Evolutionary conservation across 495 filamentous ascomycete genomes (phyloP).

Genomic region (Evernia prunastri): DNA sequence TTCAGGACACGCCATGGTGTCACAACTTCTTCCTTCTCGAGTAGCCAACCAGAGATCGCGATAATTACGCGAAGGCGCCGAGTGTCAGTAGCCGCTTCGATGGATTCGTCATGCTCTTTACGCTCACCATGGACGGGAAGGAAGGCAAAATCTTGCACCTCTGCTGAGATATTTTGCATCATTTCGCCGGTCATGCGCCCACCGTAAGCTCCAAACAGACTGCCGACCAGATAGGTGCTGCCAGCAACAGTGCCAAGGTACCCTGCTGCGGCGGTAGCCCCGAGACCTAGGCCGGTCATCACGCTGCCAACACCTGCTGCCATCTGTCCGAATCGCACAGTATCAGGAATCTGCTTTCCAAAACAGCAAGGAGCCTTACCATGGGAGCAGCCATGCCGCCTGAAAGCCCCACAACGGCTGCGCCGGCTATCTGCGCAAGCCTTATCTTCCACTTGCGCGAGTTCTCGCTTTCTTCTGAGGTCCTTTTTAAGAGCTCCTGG

Average conservation of each 20-base stretch:
- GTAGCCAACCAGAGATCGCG: conserved; percentile 77
- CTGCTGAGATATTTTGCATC: conserved; percentile 80
- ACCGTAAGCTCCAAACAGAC: conserved; percentile 85
- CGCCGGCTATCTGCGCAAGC: conserved; percentile 70
- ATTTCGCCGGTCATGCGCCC: conserved; percentile 75
- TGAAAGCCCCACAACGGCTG: conserved; percentile 72
- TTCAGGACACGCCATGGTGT: conserved; percentile 72
- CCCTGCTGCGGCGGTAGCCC: conserved; percentile 67
- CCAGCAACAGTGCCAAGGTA: conserved; percentile 74
- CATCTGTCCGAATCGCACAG: conserved; percentile 30
- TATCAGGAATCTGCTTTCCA: neutral
- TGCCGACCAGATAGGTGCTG: conserved; percentile 69
- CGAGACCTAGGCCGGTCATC: conserved; percentile 74
- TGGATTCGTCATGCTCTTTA: conserved; percentile 35
- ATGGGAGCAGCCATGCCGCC: conserved; percentile 77
- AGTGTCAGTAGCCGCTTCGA: conserved; percentile 35
- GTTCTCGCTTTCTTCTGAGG: conserved; percentile 53
- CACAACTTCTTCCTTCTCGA: conserved; percentile 59
- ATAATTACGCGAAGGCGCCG: conserved; percentile 76
- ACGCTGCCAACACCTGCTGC: conserved; percentile 77
- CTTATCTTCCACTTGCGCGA: conserved; percentile 74
- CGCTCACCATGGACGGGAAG: conserved; percentile 55
- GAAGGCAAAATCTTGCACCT: conserved; percentile 86
- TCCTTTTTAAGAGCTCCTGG: conserved; percentile 58
- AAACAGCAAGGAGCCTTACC: neutral